Evolutionary conservation across 441 rosid genomes (phyloP).

Genomic region (Biscutella laevigata): DNA sequence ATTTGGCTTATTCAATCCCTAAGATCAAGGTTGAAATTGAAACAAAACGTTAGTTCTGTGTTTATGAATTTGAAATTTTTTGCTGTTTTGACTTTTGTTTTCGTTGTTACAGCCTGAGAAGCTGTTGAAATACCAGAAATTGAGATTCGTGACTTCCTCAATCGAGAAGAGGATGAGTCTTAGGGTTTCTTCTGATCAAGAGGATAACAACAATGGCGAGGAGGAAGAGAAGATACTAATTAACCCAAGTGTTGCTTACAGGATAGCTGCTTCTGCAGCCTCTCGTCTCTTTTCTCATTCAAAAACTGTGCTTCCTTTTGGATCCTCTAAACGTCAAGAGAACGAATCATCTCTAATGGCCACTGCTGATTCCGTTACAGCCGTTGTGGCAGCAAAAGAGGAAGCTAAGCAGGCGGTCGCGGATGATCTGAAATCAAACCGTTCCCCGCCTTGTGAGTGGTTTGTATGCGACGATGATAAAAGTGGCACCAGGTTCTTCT

Average conservation of each 20-base stretch:
- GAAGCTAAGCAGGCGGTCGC: slow-evolving; percentile 98
- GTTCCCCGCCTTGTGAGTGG: slow-evolving; percentile 86
- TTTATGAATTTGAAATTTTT: background rate
- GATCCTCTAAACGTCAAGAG: slow-evolving; percentile 28
- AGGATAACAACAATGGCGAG: slow-evolving; percentile 24
- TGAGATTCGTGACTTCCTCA: slow-evolving; percentile 69
- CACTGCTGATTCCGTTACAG: slow-evolving; percentile 87
- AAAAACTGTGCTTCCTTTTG: slow-evolving; percentile 58
- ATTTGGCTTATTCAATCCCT: slow-evolving; percentile 69
- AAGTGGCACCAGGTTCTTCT: slow-evolving; percentile 67
- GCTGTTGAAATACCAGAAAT: slow-evolving; percentile 31
- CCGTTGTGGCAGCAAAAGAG: slow-evolving; percentile 90
- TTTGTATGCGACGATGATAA: slow-evolving; percentile 79
- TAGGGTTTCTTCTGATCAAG: slow-evolving; percentile 28
- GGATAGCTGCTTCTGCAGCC: slow-evolving; percentile 83
- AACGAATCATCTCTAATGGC: slow-evolving; percentile 54
- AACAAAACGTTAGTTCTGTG: background rate
- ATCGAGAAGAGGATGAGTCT: slow-evolving; percentile 41
- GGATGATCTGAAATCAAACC: slow-evolving; percentile 63
- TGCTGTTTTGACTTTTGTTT: background rate
- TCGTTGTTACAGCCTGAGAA: slow-evolving; percentile 18
- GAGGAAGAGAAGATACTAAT: slow-evolving; percentile 33
- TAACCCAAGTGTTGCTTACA: slow-evolving; percentile 64
- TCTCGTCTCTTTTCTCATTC: slow-evolving; percentile 76
- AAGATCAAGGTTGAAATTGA: slow-evolving; percentile 42